These are phyloP conservation scores for Hypoxylon intermedium DNA, from an alignment of 495 filamentous ascomycete genomes.

Conservation along the genomic window DNA sequence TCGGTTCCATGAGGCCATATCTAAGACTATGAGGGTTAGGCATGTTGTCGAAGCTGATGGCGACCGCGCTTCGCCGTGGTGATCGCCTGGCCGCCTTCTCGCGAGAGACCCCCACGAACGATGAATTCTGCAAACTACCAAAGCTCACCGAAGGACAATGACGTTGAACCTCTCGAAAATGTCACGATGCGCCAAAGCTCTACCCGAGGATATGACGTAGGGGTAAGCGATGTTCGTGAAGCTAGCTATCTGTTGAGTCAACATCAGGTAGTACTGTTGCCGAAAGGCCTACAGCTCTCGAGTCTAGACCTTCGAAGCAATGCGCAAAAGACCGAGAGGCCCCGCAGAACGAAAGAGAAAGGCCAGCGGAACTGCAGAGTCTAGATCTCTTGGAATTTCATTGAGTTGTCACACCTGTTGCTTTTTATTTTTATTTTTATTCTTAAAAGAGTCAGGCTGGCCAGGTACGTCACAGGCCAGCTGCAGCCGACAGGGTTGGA, in stretches of 20 bases:
- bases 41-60: constrained; percentile 9
- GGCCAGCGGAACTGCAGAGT: neutral
- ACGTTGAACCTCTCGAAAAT: constrained; percentile 11
- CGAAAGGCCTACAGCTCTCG: neutral
- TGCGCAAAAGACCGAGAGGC: neutral
- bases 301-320: constrained; percentile 22
- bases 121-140: constrained; percentile 1
- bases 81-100: constrained; percentile 11
- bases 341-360: neutral
- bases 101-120: constrained; percentile 19
- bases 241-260: constrained; percentile 4
- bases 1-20: constrained; percentile 17
- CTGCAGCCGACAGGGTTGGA: constrained; percentile 1
- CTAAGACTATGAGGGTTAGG: constrained; percentile 3
- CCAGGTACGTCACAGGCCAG: constrained; percentile 34
- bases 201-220: constrained; percentile 23
- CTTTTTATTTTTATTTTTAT: too few species aligned
- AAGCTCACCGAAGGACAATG: constrained; percentile 34
- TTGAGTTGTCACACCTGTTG: neutral
- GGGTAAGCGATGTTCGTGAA: constrained; percentile 11
- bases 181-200: constrained; percentile 7
- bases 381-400: constrained; percentile 17
- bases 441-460: neutral
- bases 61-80: constrained; percentile 1
- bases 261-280: neutral